A percentile compares a stretch with the other conserved stretches of the same genome.
phyloP scores from a whole-genome alignment of 2,329 filamentous ascomycete species.

The Ceratocystis destructans region DNA sequence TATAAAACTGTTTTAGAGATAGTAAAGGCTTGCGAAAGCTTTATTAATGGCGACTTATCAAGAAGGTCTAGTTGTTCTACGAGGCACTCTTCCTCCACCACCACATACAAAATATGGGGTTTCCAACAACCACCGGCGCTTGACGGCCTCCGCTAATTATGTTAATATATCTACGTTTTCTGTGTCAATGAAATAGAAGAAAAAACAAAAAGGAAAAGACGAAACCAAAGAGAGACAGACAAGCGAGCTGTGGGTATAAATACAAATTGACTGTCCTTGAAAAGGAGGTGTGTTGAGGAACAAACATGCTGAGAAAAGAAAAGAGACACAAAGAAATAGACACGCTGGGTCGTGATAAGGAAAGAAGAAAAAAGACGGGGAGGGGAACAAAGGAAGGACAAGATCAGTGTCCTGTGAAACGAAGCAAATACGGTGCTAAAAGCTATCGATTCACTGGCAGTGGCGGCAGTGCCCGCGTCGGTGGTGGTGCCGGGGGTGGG shows the following conservation, averaged over 20 bases:
- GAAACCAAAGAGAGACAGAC: not conserved
- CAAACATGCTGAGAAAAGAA: not conserved
- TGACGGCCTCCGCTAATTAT: not conserved
- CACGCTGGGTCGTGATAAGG: not conserved
- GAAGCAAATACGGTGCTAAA: not conserved
- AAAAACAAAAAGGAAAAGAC: not conserved
- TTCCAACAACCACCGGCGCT: not conserved
- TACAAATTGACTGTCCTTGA: constrained; percentile 3
- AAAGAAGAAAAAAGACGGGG: not conserved
- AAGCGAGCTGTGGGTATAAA: not conserved
- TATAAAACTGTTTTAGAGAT: too few relatives aligned
- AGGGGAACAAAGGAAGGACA: not conserved
- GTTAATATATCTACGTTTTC: not conserved
- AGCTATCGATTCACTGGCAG: constrained; percentile 29
- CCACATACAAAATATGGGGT: not conserved
- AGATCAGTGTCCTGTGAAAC: not conserved
- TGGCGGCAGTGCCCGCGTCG: constrained; percentile 41
- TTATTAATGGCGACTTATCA: not conserved
- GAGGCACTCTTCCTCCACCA: not conserved
- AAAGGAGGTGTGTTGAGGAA: not conserved
- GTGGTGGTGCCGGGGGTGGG: constrained; percentile 41
- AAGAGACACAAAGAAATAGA: constrained; percentile 1
- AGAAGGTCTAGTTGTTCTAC: too few relatives aligned
- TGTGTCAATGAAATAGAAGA: not conserved
- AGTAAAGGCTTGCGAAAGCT: not conserved